phyloP scores from a whole-genome alignment of 441 rosid genomes.

The Pelargonium cotyledonis region DNA sequence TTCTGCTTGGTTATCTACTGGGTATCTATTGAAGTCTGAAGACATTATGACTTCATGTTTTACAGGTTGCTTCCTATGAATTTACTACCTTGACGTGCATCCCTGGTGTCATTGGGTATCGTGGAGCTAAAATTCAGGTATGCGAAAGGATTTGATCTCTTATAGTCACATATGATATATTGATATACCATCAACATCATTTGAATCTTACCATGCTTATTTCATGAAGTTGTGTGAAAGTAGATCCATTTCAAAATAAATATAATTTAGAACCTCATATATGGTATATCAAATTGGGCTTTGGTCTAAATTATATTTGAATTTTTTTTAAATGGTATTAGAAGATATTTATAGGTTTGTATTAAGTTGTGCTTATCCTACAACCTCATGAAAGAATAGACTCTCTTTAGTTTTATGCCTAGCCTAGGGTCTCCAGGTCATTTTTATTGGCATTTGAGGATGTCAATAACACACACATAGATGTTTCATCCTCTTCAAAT shows the following conservation, averaged over 20 bases:
- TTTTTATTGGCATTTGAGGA: too few relatives aligned
- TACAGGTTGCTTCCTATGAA: slow-evolving; percentile 95
- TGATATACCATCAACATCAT: background rate
- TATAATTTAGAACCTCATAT: too few relatives aligned
- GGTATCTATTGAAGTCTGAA: slow-evolving; percentile 7
- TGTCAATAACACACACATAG: too few relatives aligned
- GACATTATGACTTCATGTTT: slow-evolving; percentile 13
- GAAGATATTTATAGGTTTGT: too few relatives aligned
- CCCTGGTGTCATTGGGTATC: slow-evolving; percentile 82
- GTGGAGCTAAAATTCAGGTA: slow-evolving; percentile 99
- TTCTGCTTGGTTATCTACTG: slow-evolving; percentile 4
- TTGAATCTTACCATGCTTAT: background rate
- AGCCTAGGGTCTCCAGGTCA: too few relatives aligned
- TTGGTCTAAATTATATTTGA: too few relatives aligned
- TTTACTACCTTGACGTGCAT: slow-evolving; percentile 95
- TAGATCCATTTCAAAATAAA: background rate
- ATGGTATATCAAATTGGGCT: too few relatives aligned
- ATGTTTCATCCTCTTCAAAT: too few relatives aligned
- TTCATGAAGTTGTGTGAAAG: background rate
- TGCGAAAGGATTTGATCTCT: background rate
- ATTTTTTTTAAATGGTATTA: too few relatives aligned
- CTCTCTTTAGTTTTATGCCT: too few relatives aligned
- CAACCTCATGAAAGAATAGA: too few relatives aligned
- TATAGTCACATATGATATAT: background rate
- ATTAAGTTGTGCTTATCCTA: too few relatives aligned